Conservation (phyloP, 768 basidiomycete genomes). For the Pleurotus tuber-regium region DNA sequence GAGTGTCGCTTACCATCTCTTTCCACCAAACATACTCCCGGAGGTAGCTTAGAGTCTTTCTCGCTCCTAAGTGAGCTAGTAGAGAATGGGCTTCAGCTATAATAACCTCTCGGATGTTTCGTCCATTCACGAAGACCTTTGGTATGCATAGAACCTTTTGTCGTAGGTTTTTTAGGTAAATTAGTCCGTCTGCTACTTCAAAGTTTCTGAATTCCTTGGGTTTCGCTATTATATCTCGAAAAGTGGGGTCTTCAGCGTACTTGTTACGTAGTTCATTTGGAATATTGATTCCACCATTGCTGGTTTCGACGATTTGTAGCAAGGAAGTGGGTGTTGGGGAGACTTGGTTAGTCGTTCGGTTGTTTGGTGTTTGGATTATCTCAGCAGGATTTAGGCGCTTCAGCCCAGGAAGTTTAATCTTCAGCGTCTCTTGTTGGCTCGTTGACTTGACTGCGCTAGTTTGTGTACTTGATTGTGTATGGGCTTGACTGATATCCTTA, state of each 20-base stretch:
- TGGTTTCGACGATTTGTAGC: background rate
- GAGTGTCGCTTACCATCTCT: conserved; percentile 14
- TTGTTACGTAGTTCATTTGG: background rate
- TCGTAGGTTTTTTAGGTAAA: conserved; percentile 15
- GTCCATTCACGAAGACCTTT: conserved; percentile 14
- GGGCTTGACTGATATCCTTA: background rate
- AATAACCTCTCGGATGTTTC: conserved; percentile 25
- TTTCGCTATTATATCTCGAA: conserved; percentile 20
- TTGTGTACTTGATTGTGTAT: background rate
- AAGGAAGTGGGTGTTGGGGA: background rate
- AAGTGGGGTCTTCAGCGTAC: conserved; percentile 29
- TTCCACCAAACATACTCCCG: conserved; percentile 26
- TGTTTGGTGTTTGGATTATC: no score
- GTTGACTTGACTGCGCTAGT: background rate
- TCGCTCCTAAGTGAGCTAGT: conserved; percentile 34
- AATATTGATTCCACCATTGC: conserved; percentile 5
- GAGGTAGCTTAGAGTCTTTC: conserved; percentile 30
- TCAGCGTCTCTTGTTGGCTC: no score
- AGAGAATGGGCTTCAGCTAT: conserved; percentile 39
- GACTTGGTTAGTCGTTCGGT: no score
- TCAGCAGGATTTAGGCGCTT: no score
- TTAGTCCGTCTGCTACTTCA: conserved; percentile 17
- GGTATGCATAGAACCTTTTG: conserved; percentile 25
- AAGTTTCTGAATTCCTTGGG: conserved; percentile 26
- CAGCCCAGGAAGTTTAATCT: no score